Evolutionary conservation across 805 yeast species (phyloP), one percentile per base, ranked within the genome.

Genomic region (Candida schatavii): DNA sequence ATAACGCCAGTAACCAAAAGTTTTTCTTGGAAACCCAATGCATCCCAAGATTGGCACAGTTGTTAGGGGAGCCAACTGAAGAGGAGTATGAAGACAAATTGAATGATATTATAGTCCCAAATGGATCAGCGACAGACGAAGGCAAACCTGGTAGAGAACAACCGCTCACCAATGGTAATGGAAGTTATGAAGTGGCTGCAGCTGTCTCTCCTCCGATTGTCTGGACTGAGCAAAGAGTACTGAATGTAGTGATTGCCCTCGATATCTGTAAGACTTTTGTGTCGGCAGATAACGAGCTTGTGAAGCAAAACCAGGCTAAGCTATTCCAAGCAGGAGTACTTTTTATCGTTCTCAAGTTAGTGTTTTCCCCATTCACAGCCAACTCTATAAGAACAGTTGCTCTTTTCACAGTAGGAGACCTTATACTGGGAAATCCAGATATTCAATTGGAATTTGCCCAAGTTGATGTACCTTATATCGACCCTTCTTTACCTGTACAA

Each of bases 401-500:
- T 0, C 68, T 93, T 25, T 65, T 82, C 3, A 80, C 95, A 0
- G 80, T 88, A 2, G 89, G 95, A 1, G 91, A 84, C 47, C 67
- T 90, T 25, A 83, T 93, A 3, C 65, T 81, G 37, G 75, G 80
- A 23, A 88, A 89, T 57, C 61, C 71, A 2, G 76, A 70, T 2
- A 74, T 85, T 26, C 99, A 93, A 60, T 64, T 67, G 11, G 79
- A 79, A 44, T 84, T 91, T 51, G 73, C 88, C 1, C 81, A 80
- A 41, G 81, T 91, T 11, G 98, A 93, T 60, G 97, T 93, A 5
- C 99, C 99, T 0, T 88, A 83, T 56, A 71, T 90, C 42, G 97
- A 88, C 54, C 88, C 96, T 9, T 70, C 83, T 4, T 54, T 78
- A 40, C 80, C 81, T 0, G 41, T 76, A 1, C 72, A 64, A 42